Evolutionary conservation across 192 early-diverging fungal genomes (phyloP).

Genomic region (Entophlyctis luteolus): DNA sequence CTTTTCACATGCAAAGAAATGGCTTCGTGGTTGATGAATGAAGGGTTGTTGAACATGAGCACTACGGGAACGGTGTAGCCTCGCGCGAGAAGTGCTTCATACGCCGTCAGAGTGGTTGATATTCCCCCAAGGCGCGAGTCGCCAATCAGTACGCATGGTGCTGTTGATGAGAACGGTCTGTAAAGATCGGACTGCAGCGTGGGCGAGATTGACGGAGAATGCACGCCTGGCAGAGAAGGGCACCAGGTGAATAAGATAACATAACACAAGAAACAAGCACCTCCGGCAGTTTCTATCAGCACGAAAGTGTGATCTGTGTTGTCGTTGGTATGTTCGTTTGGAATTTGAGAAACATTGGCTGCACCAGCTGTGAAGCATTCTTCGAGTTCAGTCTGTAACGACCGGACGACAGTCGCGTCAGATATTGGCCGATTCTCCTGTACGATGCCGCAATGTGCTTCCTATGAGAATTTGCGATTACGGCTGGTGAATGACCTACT

Average conservation of each 20-base stretch:
- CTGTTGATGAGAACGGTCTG: slow-evolving; percentile 50
- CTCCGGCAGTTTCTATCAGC: slow-evolving; percentile 78
- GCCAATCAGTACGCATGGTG: slow-evolving; percentile 71
- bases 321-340: too few species aligned
- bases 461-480: too few species aligned
- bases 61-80: slow-evolving; percentile 68
- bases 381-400: neutral
- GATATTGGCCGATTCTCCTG: slow-evolving; percentile 33
- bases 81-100: slow-evolving; percentile 63
- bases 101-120: slow-evolving; percentile 72
- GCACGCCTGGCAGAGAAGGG: slow-evolving; percentile 56
- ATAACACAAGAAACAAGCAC: slow-evolving; percentile 26
- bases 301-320: slow-evolving; percentile 15
- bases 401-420: slow-evolving; percentile 25
- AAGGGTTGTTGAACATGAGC: slow-evolving; percentile 59
- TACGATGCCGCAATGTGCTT: too few species aligned
- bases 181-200: slow-evolving; percentile 68
- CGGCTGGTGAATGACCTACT: slow-evolving; percentile 8
- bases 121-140: slow-evolving; percentile 79
- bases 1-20: slow-evolving; percentile 19
- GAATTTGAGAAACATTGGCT: too few species aligned
- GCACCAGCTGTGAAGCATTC: too few species aligned
- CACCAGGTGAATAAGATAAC: slow-evolving; percentile 1
- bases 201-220: slow-evolving; percentile 71
- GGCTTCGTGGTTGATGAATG: slow-evolving; percentile 58